These are phyloP conservation scores for Xylaria sp. DNA, from an alignment of 2,329 filamentous ascomycete species.

Conservation along the genomic window DNA sequence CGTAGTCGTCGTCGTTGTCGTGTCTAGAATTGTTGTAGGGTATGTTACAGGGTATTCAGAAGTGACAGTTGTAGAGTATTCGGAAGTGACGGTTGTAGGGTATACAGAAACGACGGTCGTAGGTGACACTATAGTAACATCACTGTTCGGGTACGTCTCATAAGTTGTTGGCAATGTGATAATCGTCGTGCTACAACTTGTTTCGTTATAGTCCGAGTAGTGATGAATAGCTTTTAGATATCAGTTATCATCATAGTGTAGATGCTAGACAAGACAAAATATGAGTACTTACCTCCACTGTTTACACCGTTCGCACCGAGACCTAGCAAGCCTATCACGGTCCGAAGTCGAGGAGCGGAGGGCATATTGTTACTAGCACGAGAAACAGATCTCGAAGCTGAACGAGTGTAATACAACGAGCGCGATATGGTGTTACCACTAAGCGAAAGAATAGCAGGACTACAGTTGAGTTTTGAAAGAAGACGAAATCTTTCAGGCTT, in stretches of 20 bases:
- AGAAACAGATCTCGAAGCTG: conserved; percentile 27
- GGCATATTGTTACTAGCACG: conserved; percentile 41
- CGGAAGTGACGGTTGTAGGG: neutral
- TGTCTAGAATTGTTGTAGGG: neutral
- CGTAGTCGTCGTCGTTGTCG: conserved; percentile 14
- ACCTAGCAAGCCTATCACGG: conserved; percentile 40
- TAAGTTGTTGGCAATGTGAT: conserved; percentile 25
- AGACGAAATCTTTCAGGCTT: neutral
- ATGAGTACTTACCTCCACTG: conserved; percentile 38
- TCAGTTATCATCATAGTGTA: conserved; percentile 22
- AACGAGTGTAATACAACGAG: conserved; percentile 43
- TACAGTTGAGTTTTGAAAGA: neutral
- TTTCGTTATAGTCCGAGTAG: conserved; percentile 28
- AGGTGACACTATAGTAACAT: conserved; percentile 12
- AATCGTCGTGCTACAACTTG: conserved; percentile 24
- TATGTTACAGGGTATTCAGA: conserved; percentile 20
- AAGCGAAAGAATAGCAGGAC: conserved; percentile 13
- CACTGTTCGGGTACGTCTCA: conserved; percentile 18
- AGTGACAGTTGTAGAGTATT: conserved; percentile 33
- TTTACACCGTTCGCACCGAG: conserved; percentile 35
- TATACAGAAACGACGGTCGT: conserved; percentile 9
- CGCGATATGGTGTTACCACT: conserved; percentile 21
- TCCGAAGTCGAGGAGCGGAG: conserved; percentile 34
- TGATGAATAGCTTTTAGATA: conserved; percentile 26
- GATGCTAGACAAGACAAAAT: neutral